Conservation (phyloP, 2,329 filamentous ascomycete species). For the Talaromyces verruculosus region DNA sequence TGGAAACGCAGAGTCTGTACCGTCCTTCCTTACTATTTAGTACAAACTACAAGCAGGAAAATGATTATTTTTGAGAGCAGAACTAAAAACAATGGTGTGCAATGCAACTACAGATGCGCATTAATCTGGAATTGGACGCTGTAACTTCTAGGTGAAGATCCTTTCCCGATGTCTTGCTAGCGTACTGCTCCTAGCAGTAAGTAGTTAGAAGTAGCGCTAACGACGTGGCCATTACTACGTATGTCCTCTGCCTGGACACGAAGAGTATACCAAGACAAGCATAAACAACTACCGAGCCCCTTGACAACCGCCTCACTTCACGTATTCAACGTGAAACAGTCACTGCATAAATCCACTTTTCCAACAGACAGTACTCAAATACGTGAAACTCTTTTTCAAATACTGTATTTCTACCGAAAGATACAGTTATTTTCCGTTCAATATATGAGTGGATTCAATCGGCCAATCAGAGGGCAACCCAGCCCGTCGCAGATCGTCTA, state of each 20-base stretch:
- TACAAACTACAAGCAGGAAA: background rate
- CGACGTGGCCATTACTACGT: background rate
- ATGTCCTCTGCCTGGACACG: background rate
- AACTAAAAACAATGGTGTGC: background rate
- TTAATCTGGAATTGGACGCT: background rate
- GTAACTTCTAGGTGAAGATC: background rate
- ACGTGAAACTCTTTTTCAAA: background rate
- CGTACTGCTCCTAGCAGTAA: background rate
- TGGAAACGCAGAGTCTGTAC: background rate
- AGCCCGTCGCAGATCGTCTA: conserved; percentile 4
- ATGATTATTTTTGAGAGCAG: background rate
- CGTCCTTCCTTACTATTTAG: background rate
- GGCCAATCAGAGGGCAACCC: background rate
- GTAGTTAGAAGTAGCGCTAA: background rate
- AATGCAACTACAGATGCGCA: background rate
- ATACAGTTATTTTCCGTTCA: background rate
- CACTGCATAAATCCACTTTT: background rate
- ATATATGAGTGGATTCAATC: background rate
- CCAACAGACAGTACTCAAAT: background rate
- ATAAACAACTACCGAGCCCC: background rate
- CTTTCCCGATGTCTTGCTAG: background rate
- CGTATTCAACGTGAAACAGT: background rate
- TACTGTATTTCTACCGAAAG: background rate
- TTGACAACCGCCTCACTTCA: background rate
- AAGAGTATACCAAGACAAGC: background rate